These are phyloP conservation scores for Phaeoacremonium minimum DNA, from an alignment of 2,329 filamentous ascomycete genomes.

Conservation along the genomic window DNA sequence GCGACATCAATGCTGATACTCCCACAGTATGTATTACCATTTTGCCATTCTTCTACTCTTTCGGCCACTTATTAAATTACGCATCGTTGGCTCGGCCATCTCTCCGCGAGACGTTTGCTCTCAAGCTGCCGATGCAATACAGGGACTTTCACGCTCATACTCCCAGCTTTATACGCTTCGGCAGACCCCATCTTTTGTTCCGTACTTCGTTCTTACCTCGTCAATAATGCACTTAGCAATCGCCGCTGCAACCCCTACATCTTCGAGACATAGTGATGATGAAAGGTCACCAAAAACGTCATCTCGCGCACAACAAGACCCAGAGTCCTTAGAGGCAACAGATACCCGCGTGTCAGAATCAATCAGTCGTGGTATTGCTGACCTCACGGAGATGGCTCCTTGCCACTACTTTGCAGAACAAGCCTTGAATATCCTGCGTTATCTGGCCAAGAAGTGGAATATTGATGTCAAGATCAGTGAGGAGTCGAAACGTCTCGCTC, in stretches of 20 bases:
- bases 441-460: constrained; percentile 54
- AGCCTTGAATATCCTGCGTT: constrained; percentile 55
- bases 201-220: constrained; percentile 57
- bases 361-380: constrained; percentile 50
- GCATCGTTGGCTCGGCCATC: constrained; percentile 59
- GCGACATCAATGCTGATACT: constrained; percentile 8
- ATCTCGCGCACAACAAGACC: no score
- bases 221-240: constrained; percentile 58
- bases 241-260: constrained; percentile 32
- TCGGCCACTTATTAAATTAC: constrained; percentile 63
- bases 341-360: constrained; percentile 36
- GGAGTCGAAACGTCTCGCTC: constrained; percentile 26
- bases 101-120: constrained; percentile 62
- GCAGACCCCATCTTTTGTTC: constrained; percentile 57
- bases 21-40: constrained; percentile 63
- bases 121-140: constrained; percentile 56
- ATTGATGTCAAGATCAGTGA: constrained; percentile 34
- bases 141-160: constrained; percentile 51
- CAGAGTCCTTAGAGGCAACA: no score
- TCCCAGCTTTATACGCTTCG: constrained; percentile 54
- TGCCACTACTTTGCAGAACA: constrained; percentile 59
- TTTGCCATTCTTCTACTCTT: constrained; percentile 70
- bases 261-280: no score
- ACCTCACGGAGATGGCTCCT: constrained; percentile 56
- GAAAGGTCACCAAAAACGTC: no score